Evolutionary conservation across 1,139 yeast species (phyloP), one percentile per base, ranked within the genome.

Genomic region (Scheffersomyces parashehatae): DNA sequence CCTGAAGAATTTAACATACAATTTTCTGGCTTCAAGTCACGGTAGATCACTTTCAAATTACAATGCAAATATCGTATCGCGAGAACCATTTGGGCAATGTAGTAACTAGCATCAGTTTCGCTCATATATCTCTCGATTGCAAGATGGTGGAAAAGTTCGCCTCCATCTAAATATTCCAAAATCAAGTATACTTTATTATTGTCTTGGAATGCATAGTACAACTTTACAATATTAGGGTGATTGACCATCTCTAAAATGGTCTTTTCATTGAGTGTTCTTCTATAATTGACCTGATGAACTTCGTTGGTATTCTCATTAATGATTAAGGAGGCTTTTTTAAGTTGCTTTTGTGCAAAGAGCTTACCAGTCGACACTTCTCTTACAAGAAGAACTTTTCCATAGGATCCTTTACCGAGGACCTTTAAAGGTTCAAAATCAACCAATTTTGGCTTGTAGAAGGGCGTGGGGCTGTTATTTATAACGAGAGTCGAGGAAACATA

Each of bases 1-100:
- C 98, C 98, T 26, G 74, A 70, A 5, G 82, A 74, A 56, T 90
- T 91, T 41, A 91, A 71, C 65, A 91, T 73, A 64, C 97, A 91
- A 60, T 91, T 91, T 60, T 91, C 98, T 0, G 98, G 98, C 63
- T 91, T 91, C 55, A 91, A 70, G 61, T 91, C 99, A 29, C 98
- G 77, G 62, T 90, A 91, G 12, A 90, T 95, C 5, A 91, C 89
- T 29, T 96, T 96, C 48, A 86, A 74, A 26, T 74, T 73, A 31
- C 44, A 41, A 60, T 93, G 98, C 40, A 91, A 70, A 64, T 91
- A 95, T 46, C 84, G 73, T 44, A 91, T 65, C 0, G 97, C 97
- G 43, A 89, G 71, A 4, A 89, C 78, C 73, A 89, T 86, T 60
- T 91, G 97, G 0, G 96, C 96, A 8, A 88, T 80, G 58, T 91